These are phyloP conservation scores for Rhodamnia rubescens DNA, from an alignment of 345 rosid species.

Conservation along the genomic window DNA sequence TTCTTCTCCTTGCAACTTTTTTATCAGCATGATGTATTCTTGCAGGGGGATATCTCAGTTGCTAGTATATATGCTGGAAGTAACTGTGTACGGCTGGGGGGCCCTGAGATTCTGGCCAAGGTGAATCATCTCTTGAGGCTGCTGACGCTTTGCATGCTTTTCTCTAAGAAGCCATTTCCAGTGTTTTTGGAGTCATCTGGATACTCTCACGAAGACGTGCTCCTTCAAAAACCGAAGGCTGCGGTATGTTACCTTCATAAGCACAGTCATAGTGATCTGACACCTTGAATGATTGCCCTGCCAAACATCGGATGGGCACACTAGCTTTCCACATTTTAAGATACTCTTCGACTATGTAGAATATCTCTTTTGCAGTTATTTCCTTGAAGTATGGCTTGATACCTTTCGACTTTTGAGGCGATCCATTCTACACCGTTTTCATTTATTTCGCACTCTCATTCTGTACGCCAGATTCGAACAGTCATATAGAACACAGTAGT, in stretches of 20 bases:
- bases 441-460: neutral
- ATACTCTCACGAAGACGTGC: slow-evolving; percentile 64
- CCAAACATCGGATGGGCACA: neutral
- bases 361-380: neutral
- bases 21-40: neutral
- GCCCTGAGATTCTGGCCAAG: slow-evolving; percentile 54
- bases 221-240: slow-evolving; percentile 92
- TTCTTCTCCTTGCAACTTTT: neutral
- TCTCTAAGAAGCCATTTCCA: slow-evolving; percentile 87
- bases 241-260: slow-evolving; percentile 46
- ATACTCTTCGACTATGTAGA: neutral
- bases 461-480: neutral
- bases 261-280: neutral
- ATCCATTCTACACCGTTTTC: neutral
- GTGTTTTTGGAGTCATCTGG: slow-evolving; percentile 80
- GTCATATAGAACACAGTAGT: neutral
- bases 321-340: neutral
- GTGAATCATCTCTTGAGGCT: slow-evolving; percentile 50
- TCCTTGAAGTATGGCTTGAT: neutral
- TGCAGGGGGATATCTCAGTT: slow-evolving; percentile 66
- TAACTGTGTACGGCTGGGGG: slow-evolving; percentile 47
- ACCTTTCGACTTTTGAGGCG: neutral
- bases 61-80: slow-evolving; percentile 83
- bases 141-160: slow-evolving; percentile 77
- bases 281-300: neutral